Percentiles rank a stretch among this genome's conserved stretches.
Conservation (phyloP, 495 filamentous ascomycete genomes). For the Pyronema omphalodes region DNA sequence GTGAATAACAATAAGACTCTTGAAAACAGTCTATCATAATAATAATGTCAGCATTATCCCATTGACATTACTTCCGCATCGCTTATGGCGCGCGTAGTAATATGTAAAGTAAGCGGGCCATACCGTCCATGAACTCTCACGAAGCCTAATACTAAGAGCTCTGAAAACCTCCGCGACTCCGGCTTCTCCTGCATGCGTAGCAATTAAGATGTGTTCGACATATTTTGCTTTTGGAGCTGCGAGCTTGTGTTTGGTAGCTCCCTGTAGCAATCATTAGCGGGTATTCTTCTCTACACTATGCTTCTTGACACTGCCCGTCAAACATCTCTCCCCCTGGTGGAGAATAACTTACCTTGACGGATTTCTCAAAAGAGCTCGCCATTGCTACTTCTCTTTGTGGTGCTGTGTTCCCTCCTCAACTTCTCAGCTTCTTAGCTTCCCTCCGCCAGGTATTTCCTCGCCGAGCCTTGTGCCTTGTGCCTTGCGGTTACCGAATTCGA, state of each 20-base stretch:
- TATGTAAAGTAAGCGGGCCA: neutral
- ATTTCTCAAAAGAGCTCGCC: slow-evolving; percentile 77
- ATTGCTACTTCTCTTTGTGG: slow-evolving; percentile 29
- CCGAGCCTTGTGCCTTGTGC: too few species aligned
- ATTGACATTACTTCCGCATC: too few species aligned
- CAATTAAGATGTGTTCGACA: slow-evolving; percentile 92
- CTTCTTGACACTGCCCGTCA: too few species aligned
- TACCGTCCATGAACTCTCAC: slow-evolving; percentile 92
- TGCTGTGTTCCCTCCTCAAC: slow-evolving; percentile 20
- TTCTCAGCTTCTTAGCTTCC: slow-evolving; percentile 4
- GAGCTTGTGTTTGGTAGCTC: slow-evolving; percentile 89
- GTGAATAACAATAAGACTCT: slow-evolving; percentile 84
- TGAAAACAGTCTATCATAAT: slow-evolving; percentile 51
- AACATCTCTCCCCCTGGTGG: neutral
- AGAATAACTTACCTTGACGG: slow-evolving; percentile 41
- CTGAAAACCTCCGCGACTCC: slow-evolving; percentile 94
- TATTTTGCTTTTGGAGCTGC: slow-evolving; percentile 98
- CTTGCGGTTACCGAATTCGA: too few species aligned
- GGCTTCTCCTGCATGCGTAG: slow-evolving; percentile 85
- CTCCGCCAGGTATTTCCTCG: too few species aligned
- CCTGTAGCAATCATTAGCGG: slow-evolving; percentile 21
- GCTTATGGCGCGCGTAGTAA: neutral
- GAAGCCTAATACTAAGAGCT: slow-evolving; percentile 66
- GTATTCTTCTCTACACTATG: too few species aligned
- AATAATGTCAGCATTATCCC: neutral